Conservation (phyloP, 805 yeast genomes). For the Cyberlindnera meyerae region DNA sequence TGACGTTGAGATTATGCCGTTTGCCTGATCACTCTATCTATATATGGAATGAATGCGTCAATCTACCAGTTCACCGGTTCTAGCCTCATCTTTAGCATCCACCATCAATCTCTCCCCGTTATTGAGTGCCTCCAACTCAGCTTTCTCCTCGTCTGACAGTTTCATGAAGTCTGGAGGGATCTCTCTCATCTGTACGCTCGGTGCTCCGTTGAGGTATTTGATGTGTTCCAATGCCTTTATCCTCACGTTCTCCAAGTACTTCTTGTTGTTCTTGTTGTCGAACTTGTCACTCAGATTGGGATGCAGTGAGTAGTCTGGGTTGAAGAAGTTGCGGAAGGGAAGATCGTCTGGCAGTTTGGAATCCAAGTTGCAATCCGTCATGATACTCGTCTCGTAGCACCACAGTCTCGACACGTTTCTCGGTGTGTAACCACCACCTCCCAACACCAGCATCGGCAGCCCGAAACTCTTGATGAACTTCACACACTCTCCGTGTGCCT, state of each 20-base stretch:
- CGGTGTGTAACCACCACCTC: slow-evolving; percentile 98
- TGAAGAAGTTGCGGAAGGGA: slow-evolving; percentile 57
- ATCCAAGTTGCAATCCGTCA: slow-evolving; percentile 64
- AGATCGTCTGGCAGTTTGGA: slow-evolving; percentile 49
- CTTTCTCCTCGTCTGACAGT: slow-evolving; percentile 36
- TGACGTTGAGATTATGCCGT: slow-evolving; percentile 17
- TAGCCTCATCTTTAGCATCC: slow-evolving; percentile 34
- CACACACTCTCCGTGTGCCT: slow-evolving; percentile 95
- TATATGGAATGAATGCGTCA: slow-evolving; percentile 5
- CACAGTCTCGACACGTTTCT: slow-evolving; percentile 91
- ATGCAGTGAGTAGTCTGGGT: slow-evolving; percentile 83
- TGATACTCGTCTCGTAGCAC: slow-evolving; percentile 88
- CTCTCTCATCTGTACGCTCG: slow-evolving; percentile 88
- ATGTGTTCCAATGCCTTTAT: slow-evolving; percentile 76
- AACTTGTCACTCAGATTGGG: slow-evolving; percentile 75
- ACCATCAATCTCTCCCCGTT: slow-evolving; percentile 32
- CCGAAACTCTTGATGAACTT: slow-evolving; percentile 84
- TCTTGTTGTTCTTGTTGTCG: slow-evolving; percentile 81
- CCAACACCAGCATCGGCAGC: slow-evolving; percentile 83
- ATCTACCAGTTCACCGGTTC: slow-evolving; percentile 31
- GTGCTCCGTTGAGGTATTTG: slow-evolving; percentile 82
- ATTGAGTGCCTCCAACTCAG: slow-evolving; percentile 30
- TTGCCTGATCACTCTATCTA: slow-evolving; percentile 9
- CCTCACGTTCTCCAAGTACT: slow-evolving; percentile 75
- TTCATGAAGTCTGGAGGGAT: slow-evolving; percentile 61